phyloP scores from a whole-genome alignment of 768 basidiomycete genomes.

The Mycena belliarum region DNA sequence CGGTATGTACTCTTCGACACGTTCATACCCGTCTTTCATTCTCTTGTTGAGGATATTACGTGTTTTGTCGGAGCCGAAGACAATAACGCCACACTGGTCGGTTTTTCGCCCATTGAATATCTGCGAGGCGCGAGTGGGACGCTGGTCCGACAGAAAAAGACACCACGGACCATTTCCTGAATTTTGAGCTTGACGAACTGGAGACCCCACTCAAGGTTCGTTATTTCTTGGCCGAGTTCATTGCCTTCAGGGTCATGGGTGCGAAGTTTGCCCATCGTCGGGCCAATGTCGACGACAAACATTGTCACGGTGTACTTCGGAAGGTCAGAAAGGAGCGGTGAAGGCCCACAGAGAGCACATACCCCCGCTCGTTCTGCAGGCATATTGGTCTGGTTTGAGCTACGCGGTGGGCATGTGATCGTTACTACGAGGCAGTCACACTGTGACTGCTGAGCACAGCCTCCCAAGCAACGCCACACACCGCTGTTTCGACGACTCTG shows the following conservation, averaged over 20 bases:
- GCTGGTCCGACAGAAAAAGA: neutral
- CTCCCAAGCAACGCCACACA: neutral
- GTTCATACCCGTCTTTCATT: slow-evolving; percentile 66
- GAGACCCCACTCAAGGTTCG: slow-evolving; percentile 79
- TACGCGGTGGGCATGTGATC: slow-evolving; percentile 35
- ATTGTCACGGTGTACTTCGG: slow-evolving; percentile 80
- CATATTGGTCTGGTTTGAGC: slow-evolving; percentile 45
- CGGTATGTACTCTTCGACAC: slow-evolving; percentile 69
- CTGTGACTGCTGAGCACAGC: neutral
- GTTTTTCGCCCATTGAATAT: slow-evolving; percentile 92
- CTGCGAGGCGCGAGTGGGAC: slow-evolving; percentile 39
- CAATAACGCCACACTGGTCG: slow-evolving; percentile 87
- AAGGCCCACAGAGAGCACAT: slow-evolving; percentile 27
- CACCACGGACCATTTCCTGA: slow-evolving; percentile 81
- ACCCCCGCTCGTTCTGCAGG: slow-evolving; percentile 81
- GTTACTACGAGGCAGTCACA: neutral
- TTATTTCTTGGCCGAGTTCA: slow-evolving; percentile 54
- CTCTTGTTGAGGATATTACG: slow-evolving; percentile 61
- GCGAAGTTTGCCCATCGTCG: slow-evolving; percentile 74
- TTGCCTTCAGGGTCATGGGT: slow-evolving; percentile 59
- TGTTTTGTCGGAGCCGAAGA: slow-evolving; percentile 84
- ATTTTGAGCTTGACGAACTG: slow-evolving; percentile 90
- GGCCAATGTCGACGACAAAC: slow-evolving; percentile 87
- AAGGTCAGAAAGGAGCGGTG: slow-evolving; percentile 21
- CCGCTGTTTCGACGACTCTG: too few relatives aligned